These are phyloP conservation scores for Solanum corneliomulleri DNA, from an alignment of 257 asterid genomes.

Conservation along the genomic window DNA sequence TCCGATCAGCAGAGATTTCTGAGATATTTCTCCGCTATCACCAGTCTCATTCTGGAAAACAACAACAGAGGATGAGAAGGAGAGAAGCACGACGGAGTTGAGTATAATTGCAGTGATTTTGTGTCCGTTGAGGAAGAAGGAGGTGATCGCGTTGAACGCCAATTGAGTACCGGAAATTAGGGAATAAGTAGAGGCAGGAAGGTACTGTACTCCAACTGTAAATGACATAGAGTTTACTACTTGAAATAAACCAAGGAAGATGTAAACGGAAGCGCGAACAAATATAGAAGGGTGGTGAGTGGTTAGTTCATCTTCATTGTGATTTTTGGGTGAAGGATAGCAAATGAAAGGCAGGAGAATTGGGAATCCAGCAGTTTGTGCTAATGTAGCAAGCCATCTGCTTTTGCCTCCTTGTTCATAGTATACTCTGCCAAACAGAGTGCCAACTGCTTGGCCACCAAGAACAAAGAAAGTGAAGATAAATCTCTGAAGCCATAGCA, in stretches of 20 bases:
- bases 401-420: background rate
- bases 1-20: slow-evolving; percentile 8
- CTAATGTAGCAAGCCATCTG: slow-evolving; percentile 2
- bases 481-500: background rate
- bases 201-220: slow-evolving; percentile 21
- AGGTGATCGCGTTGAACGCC: slow-evolving; percentile 36
- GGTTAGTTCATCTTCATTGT: too few species aligned
- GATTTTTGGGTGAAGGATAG: background rate
- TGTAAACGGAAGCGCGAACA: background rate
- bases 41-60: slow-evolving; percentile 1
- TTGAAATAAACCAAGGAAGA: slow-evolving; percentile 3
- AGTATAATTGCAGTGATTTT: slow-evolving; percentile 19
- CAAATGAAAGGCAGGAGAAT: background rate
- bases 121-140: slow-evolving; percentile 27
- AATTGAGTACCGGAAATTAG: slow-evolving; percentile 27
- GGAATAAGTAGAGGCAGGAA: slow-evolving; percentile 28
- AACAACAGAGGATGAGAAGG: slow-evolving; percentile 22
- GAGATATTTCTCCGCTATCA: background rate
- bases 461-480: background rate
- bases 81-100: slow-evolving; percentile 30
- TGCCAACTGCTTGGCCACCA: background rate
- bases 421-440: slow-evolving; percentile 1
- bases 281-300: background rate
- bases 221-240: slow-evolving; percentile 7
- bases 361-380: slow-evolving; percentile 1